Conservation (phyloP, 148 eudicot genomes). For the Silene uniflora region DNA sequence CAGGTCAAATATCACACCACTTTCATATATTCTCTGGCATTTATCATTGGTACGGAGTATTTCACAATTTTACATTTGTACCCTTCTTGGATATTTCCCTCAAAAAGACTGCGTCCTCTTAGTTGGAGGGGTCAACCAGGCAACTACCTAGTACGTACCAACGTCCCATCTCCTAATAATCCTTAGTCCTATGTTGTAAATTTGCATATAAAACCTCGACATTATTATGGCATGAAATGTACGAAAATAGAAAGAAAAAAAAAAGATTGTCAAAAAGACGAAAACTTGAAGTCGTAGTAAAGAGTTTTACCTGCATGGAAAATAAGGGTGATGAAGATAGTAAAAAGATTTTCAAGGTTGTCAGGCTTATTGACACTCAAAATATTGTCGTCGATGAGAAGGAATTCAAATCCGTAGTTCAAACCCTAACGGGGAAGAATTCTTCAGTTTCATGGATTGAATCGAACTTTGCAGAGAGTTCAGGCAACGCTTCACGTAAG, state of each 20-base stretch:
- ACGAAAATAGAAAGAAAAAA: too few relatives aligned
- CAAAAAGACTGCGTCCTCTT: too few relatives aligned
- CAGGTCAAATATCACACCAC: too few relatives aligned
- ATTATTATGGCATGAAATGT: neutral
- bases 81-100: too few relatives aligned
- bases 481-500: neutral
- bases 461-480: neutral
- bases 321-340: neutral
- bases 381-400: constrained; percentile 31
- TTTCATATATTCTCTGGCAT: too few relatives aligned
- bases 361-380: constrained; percentile 37
- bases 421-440: constrained; percentile 42
- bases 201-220: neutral
- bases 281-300: too few relatives aligned
- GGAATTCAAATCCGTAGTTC: constrained; percentile 45
- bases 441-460: constrained; percentile 10
- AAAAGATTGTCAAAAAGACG: too few relatives aligned
- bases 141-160: too few relatives aligned
- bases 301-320: constrained; percentile 12
- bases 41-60: too few relatives aligned
- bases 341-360: constrained; percentile 25
- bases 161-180: too few relatives aligned
- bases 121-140: neutral
- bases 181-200: neutral
- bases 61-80: too few relatives aligned